Conservation (phyloP, 306 rosid genomes). For the Cicer judaicum region DNA sequence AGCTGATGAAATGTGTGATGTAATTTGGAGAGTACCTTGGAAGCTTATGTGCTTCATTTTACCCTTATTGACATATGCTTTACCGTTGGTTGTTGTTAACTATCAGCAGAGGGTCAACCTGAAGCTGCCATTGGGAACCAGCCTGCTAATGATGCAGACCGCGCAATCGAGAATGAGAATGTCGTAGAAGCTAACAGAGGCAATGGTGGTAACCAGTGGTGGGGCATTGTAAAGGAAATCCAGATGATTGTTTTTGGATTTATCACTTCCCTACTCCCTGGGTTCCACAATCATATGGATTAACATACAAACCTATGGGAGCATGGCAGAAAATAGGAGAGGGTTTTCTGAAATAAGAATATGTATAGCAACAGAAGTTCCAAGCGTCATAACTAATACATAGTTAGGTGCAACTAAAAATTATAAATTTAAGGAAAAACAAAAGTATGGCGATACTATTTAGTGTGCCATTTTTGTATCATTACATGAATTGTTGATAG, state of each 20-base stretch:
- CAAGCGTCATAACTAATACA: constrained; percentile 42
- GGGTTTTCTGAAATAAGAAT: constrained; percentile 38
- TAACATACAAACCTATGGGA: constrained; percentile 21
- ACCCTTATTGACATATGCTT: constrained; percentile 2
- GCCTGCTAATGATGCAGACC: constrained; percentile 58
- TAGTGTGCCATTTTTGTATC: constrained; percentile 50
- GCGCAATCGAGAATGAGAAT: constrained; percentile 63
- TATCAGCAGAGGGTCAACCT: constrained; percentile 65
- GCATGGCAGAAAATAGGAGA: constrained; percentile 21
- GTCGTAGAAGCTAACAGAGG: constrained; percentile 60
- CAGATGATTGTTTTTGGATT: constrained; percentile 98
- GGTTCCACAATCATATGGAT: constrained; percentile 88
- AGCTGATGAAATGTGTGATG: constrained; percentile 16
- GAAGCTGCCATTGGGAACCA: constrained; percentile 63
- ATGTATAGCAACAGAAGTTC: constrained; percentile 46
- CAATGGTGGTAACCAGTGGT: constrained; percentile 82
- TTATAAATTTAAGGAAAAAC: constrained; percentile 19
- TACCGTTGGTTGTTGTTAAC: constrained; percentile 28
- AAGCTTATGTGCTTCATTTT: constrained; percentile 23
- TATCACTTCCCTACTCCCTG: constrained; percentile 92
- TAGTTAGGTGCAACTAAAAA: constrained; percentile 41
- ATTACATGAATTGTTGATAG: constrained; percentile 45
- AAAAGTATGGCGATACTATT: constrained; percentile 41
- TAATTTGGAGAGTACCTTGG: constrained; percentile 18
- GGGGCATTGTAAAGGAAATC: constrained; percentile 91